phyloP scores from a whole-genome alignment of 768 basidiomycete species.

The Leucocoprinus birnbaumii region DNA sequence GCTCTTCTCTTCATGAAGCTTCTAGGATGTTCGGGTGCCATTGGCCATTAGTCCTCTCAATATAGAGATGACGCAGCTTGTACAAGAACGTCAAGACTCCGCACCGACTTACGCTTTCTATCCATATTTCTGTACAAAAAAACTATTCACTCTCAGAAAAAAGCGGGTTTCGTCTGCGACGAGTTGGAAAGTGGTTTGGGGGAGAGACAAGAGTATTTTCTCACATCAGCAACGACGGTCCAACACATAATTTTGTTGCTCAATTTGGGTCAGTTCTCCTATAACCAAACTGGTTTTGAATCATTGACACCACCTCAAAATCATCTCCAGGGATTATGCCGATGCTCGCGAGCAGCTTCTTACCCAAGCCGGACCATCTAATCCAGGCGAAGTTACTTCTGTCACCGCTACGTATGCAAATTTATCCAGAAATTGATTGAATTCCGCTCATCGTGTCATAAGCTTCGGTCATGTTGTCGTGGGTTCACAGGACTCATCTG shows the following conservation, averaged over 20 bases:
- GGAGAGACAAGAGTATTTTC: conserved; percentile 8
- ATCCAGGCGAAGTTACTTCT: not conserved
- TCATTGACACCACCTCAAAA: too few relatives aligned
- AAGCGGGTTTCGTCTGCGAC: conserved; percentile 56
- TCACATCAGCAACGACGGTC: not conserved
- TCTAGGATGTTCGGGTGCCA: conserved; percentile 3
- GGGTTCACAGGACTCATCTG: not conserved
- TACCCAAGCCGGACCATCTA: not conserved
- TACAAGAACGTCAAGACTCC: conserved; percentile 17
- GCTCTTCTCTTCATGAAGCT: not conserved
- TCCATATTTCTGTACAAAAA: conserved; percentile 49
- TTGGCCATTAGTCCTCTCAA: not conserved
- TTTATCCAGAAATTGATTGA: not conserved
- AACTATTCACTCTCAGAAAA: conserved; percentile 48
- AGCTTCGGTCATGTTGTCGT: conserved; percentile 14
- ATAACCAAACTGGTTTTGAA: not conserved
- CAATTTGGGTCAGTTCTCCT: not conserved
- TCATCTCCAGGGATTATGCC: not conserved
- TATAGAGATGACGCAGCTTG: not conserved
- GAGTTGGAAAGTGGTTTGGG: conserved; percentile 58
- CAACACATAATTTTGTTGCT: not conserved
- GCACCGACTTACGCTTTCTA: conserved; percentile 56
- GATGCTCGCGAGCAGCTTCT: conserved; percentile 9
- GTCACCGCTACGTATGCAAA: conserved; percentile 11
- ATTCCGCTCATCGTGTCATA: not conserved